Evolutionary conservation across 257 asterid genomes (phyloP), one percentile per base, ranked within the genome.

Genomic region (Solanum neorickii): DNA sequence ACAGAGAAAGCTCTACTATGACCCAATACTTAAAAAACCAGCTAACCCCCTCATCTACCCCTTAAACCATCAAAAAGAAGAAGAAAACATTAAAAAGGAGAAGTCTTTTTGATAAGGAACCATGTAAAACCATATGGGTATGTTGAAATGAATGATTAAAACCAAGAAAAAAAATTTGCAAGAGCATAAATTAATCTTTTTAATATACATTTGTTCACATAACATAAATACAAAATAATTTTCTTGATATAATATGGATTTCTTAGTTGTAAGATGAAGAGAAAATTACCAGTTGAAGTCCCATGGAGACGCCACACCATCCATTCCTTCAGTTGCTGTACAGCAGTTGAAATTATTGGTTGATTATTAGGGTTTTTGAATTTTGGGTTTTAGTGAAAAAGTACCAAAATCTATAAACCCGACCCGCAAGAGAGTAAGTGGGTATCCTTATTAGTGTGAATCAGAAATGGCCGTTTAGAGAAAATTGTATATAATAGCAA

Each of bases 261-360:
- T 37, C 27, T 74, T 37, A 16, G 49, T 37, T 44, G n/a, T 77
- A 47, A 29, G 85, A 16, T 41, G 84, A 46, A 27, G 65, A 78
- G 3, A 60, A 52, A 86, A 85, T 56, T 59, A 94, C 98, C 98
- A 94, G 68, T 88, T 90, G 91, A 94, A 95, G 33, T 92, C 98
- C 98, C 94, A 95, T 33, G 90, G 15, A 56, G 73, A 20, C 7
- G 84, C 87, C 84, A 80, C 62, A 44, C 39, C 39, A 77, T 44
- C 65, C 84, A 78, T 78, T 23, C 23, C 15, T 77, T 44, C 13
- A 74, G 85, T 59, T 39, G 68, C 25, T 52, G 39, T n/a, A 77
- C 84, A 78, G 65, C 77, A 44, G 83, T 25, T 25, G 62, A 80
- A 80, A 59, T 10, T 41, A 23, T 41, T 41, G 69, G 25, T 29